A percentile compares a stretch with the other conserved stretches of the same genome.
These are phyloP conservation scores for Kregervanrija fluxuum DNA, from an alignment of 805 yeast genomes.

Conservation along the genomic window DNA sequence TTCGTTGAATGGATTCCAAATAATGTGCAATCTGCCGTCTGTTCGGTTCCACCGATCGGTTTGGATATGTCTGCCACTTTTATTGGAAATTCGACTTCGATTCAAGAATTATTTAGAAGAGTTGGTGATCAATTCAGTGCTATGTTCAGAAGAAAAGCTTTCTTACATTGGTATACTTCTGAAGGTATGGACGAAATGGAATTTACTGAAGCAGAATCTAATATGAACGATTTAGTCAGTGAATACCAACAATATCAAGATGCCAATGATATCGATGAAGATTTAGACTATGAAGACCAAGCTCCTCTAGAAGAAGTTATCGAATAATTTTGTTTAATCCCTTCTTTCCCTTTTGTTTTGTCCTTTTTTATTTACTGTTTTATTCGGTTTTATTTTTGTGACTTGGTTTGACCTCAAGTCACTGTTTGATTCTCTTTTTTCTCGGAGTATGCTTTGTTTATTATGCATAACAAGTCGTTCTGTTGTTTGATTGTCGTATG, in stretches of 20 bases:
- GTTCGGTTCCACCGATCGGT: slow-evolving; percentile 83
- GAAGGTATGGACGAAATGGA: slow-evolving; percentile 97
- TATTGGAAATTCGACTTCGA: slow-evolving; percentile 88
- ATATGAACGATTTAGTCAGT: slow-evolving; percentile 80
- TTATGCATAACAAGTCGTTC: too few species aligned
- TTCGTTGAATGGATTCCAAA: slow-evolving; percentile 97
- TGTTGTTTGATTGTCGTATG: background rate
- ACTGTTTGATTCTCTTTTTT: too few species aligned
- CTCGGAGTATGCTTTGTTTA: too few species aligned
- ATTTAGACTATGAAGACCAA: slow-evolving; percentile 44
- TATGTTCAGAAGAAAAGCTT: slow-evolving; percentile 91
- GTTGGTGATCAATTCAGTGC: slow-evolving; percentile 85
- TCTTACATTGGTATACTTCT: slow-evolving; percentile 91
- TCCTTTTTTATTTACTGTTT: slow-evolving; percentile 5
- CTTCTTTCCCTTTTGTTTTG: slow-evolving; percentile 2
- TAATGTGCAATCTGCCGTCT: slow-evolving; percentile 89
- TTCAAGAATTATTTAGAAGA: slow-evolving; percentile 85
- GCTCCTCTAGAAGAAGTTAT: slow-evolving; percentile 6
- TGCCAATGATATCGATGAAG: slow-evolving; percentile 69
- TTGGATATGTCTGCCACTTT: slow-evolving; percentile 88
- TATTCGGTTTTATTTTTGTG: background rate
- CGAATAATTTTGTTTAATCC: background rate
- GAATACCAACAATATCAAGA: slow-evolving; percentile 93
- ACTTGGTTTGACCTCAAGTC: too few species aligned
- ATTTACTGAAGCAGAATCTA: slow-evolving; percentile 89